These are phyloP conservation scores for Nitzschia sp. DNA, from an alignment of 108 stramenopile species.

Conservation along the genomic window DNA sequence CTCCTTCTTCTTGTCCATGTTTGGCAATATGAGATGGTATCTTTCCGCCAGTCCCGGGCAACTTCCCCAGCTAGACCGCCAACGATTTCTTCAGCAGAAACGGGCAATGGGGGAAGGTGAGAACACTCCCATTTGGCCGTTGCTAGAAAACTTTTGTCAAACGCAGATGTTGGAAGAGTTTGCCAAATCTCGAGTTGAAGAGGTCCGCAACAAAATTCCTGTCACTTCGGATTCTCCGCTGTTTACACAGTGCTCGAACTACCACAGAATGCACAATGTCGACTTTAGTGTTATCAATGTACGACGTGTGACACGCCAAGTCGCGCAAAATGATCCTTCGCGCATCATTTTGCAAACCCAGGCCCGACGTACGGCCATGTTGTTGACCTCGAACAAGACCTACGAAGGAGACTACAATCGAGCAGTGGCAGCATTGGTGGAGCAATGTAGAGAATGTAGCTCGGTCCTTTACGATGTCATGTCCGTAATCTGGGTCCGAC, in stretches of 20 bases:
- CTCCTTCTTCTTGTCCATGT: constrained; percentile 73
- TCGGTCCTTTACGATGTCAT: constrained; percentile 73
- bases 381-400: constrained; percentile 70
- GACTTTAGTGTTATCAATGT: constrained; percentile 70
- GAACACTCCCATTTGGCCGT: constrained; percentile 63
- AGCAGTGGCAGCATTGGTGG: constrained; percentile 63
- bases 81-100: constrained; percentile 74
- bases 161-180: constrained; percentile 80
- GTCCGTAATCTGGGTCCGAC: constrained; percentile 83
- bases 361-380: constrained; percentile 63
- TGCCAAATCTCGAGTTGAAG: constrained; percentile 74
- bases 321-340: constrained; percentile 61
- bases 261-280: constrained; percentile 59
- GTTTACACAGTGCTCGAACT: constrained; percentile 67
- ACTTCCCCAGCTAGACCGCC: constrained; percentile 60
- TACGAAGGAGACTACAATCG: constrained; percentile 68
- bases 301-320: constrained; percentile 59
- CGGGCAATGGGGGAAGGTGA: constrained; percentile 70
- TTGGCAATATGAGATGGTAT: constrained; percentile 83
- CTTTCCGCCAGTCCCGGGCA: constrained; percentile 48
- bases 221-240: constrained; percentile 63
- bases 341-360: constrained; percentile 46
- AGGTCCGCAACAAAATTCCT: constrained; percentile 44
- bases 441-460: constrained; percentile 68
- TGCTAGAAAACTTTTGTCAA: constrained; percentile 71